Evolutionary conservation across 805 yeast species (phyloP).

Genomic region (Metschnikowia proteae): DNA sequence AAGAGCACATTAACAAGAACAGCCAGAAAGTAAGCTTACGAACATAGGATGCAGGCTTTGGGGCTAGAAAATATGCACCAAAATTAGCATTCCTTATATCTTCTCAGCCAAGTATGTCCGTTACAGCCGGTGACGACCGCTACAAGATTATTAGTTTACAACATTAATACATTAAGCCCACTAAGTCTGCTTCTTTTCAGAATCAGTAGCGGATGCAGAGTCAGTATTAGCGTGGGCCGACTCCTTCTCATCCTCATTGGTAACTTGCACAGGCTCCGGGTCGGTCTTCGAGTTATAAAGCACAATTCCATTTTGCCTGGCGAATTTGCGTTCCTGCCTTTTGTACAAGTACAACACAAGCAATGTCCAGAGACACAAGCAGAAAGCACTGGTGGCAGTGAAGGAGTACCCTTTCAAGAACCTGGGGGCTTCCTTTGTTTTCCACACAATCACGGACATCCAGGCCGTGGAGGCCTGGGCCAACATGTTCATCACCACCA

Average conservation of each 20-base stretch:
- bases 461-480: constrained; percentile 56
- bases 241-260: constrained; percentile 1
- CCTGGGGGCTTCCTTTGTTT: constrained; percentile 56
- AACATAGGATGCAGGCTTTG: too few relatives aligned
- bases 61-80: too few relatives aligned
- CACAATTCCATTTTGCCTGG: constrained; percentile 35
- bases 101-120: too few relatives aligned
- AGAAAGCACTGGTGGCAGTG: constrained; percentile 45
- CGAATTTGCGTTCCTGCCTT: constrained; percentile 29
- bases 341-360: constrained; percentile 48
- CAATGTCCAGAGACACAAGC: constrained; percentile 47
- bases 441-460: constrained; percentile 47
- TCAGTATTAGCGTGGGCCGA: constrained; percentile 1
- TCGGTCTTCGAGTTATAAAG: constrained; percentile 24
- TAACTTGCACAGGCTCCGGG: constrained; percentile 15
- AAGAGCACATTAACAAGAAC: too few relatives aligned
- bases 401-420: constrained; percentile 52
- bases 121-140: too few relatives aligned
- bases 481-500: constrained; percentile 52
- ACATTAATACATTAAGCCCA: neutral
- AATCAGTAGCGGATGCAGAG: constrained; percentile 2
- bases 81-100: too few relatives aligned
- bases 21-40: too few relatives aligned
- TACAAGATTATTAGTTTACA: neutral
- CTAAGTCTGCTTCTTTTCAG: constrained; percentile 1